Evolutionary conservation across 441 rosid genomes (phyloP).

Genomic region (Gossypium trilobum): DNA sequence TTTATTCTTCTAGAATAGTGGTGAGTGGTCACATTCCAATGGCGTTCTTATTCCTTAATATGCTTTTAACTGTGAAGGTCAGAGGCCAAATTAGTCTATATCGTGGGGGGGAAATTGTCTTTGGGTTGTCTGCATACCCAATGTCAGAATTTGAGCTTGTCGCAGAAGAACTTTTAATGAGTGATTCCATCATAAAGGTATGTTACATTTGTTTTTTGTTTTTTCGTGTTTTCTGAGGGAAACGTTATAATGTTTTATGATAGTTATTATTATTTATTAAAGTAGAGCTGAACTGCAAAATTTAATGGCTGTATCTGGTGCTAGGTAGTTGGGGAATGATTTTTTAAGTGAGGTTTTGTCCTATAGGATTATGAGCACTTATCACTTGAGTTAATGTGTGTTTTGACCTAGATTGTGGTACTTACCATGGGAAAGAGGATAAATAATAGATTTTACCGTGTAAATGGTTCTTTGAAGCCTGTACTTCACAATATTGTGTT

Average conservation of each 20-base stretch:
- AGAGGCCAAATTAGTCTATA: conserved; percentile 91
- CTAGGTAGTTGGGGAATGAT: background rate
- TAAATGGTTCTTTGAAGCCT: background rate
- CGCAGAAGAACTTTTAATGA: conserved; percentile 98
- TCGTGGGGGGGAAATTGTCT: conserved; percentile 74
- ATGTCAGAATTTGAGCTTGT: conserved; percentile 97
- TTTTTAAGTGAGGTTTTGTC: background rate
- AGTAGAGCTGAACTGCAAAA: background rate
- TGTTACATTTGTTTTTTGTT: conserved; percentile 17
- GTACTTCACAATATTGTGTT: background rate
- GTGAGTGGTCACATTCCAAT: conserved; percentile 5
- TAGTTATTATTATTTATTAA: background rate
- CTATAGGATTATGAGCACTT: background rate
- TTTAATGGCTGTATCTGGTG: background rate
- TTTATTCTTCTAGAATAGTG: background rate
- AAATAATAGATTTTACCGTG: background rate
- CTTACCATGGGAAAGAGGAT: background rate
- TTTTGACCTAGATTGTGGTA: background rate
- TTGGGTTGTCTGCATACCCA: conserved; percentile 83
- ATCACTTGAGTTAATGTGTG: background rate
- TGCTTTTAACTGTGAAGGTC: conserved; percentile 48
- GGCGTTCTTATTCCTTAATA: conserved; percentile 7
- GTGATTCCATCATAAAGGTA: conserved; percentile 92
- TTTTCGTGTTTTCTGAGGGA: background rate
- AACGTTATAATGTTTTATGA: background rate